Base-by-base conservation (phyloP, 2,329 filamentous ascomycete species). In the Sclerotinia glacialis region DNA sequence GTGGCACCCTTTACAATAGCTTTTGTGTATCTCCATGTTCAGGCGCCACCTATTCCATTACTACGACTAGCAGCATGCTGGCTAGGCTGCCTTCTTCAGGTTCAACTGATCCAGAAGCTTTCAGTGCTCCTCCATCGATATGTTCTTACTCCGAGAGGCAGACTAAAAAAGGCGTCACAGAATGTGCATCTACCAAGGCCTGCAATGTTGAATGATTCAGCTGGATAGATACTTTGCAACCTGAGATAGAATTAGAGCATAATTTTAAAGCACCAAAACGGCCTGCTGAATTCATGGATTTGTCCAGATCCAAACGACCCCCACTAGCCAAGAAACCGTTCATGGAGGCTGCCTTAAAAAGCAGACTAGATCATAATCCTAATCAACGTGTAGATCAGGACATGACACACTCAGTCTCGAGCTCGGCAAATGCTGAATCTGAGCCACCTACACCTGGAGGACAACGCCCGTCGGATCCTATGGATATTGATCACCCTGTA, bases 91-190 rank as follows among this genome's bases (percentile, higher is more conserved):
- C n/a, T 42, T 2, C 23, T 23, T 28, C 8, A 2, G n/a, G 28
- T 12, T 12, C 9, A 44, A 2, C 40, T 11, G 16, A 16, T 16
- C 6, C 6, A 42, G 16, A 18, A 26, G 5, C 1, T 56, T 7
- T n/a, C 5, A 31, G 14, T 21, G 18, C 1, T 4, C 2, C 40
- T 58, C 21, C 1, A 44, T 58, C 9, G 2, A 14, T 14, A 8
- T 21, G 8, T 21, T n/a, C 16, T n/a, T 1, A n/a, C 1, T 3
- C 2, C 23, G 8, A 42, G 1, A 21, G 12, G 5, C 1, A 5
- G 28, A 21, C 5, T 21, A 1, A 21, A 2, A 31, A 28, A 5
- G 9, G 6, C 11, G 2, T 31, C 18, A 40, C 28, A 4, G 9
- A 47, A 12, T 3, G 1, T 11, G 42, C 14, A 18, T 23, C 44